Conservation (phyloP, 2,329 filamentous ascomycete species). For the Cercospora zeae-maydis region DNA sequence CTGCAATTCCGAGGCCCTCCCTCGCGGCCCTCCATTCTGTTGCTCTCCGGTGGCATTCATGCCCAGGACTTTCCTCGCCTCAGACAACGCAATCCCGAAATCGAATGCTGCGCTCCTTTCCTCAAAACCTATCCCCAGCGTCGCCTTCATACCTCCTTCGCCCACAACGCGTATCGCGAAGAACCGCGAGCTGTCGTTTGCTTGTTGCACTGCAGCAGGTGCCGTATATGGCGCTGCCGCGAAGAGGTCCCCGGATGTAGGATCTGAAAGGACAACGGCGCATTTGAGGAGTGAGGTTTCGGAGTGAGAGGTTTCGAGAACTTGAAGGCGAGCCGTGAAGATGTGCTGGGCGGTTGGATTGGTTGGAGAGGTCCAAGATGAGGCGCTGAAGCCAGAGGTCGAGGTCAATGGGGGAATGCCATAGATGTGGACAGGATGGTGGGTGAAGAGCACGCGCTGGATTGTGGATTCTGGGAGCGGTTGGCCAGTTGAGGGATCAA, state of each 20-base stretch:
- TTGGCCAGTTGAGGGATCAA: constrained; percentile 68
- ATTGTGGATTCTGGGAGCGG: constrained; percentile 64
- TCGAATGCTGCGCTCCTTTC: constrained; percentile 83
- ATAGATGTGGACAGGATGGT: constrained; percentile 75
- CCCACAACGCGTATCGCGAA: constrained; percentile 80
- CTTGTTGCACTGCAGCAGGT: constrained; percentile 66
- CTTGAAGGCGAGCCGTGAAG: constrained; percentile 76
- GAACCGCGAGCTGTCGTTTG: constrained; percentile 75
- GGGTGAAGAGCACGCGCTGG: constrained; percentile 78
- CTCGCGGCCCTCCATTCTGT: constrained; percentile 41
- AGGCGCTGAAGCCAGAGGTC: constrained; percentile 74
- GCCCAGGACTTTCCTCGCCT: constrained; percentile 67
- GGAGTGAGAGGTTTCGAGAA: constrained; percentile 36
- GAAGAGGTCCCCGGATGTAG: constrained; percentile 69
- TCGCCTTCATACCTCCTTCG: constrained; percentile 69
- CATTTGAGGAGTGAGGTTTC: constrained; percentile 21
- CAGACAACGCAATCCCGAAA: constrained; percentile 75
- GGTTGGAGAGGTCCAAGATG: constrained; percentile 67
- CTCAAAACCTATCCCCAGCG: constrained; percentile 82
- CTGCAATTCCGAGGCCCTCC: constrained; percentile 28
- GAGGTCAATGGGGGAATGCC: constrained; percentile 76
- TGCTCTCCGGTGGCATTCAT: constrained; percentile 43
- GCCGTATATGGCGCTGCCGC: constrained; percentile 76
- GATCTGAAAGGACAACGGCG: constrained; percentile 77
- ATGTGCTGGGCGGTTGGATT: constrained; percentile 67